These are phyloP conservation scores for Lactifluus volemus DNA, from an alignment of 768 basidiomycete species.

Conservation along the genomic window DNA sequence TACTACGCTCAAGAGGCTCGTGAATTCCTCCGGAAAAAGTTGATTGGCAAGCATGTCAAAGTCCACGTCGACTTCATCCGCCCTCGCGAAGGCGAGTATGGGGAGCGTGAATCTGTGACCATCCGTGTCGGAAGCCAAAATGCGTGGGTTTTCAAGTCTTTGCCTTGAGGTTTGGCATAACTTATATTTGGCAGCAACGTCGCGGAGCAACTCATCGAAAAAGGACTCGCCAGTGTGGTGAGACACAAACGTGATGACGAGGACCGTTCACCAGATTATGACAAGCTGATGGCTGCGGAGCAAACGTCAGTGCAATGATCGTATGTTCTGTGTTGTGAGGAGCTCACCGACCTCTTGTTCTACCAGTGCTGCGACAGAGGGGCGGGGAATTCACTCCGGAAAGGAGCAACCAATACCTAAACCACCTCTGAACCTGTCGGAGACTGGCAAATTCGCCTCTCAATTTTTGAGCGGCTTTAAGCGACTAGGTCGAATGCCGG, in stretches of 20 bases:
- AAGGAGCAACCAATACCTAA: slow-evolving; percentile 79
- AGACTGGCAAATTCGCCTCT: slow-evolving; percentile 68
- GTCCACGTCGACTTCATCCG: slow-evolving; percentile 85
- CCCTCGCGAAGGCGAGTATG: slow-evolving; percentile 87
- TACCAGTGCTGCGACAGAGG: slow-evolving; percentile 64
- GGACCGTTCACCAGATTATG: slow-evolving; percentile 90
- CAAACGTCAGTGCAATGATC: slow-evolving; percentile 52
- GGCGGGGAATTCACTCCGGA: slow-evolving; percentile 82
- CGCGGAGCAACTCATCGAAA: slow-evolving; percentile 89
- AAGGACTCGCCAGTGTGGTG: slow-evolving; percentile 82
- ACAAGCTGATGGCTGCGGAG: slow-evolving; percentile 93
- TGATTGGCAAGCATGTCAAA: slow-evolving; percentile 85
- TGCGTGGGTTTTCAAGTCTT: slow-evolving; percentile 41
- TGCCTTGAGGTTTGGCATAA: not conserved
- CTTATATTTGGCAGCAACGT: slow-evolving; percentile 56
- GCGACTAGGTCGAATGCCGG: slow-evolving; percentile 73
- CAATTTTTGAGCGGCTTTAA: slow-evolving; percentile 91
- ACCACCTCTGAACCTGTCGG: slow-evolving; percentile 84
- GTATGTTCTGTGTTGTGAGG: not conserved
- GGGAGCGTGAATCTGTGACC: slow-evolving; percentile 88
- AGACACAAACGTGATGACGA: slow-evolving; percentile 94
- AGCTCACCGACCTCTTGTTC: slow-evolving; percentile 12
- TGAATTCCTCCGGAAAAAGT: slow-evolving; percentile 84
- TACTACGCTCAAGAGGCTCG: slow-evolving; percentile 87
- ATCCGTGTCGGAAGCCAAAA: slow-evolving; percentile 77